A percentile compares a stretch with the other conserved stretches of the same genome.
These are phyloP conservation scores for Helicocarpus griseus DNA, from an alignment of 2,329 filamentous ascomycete genomes.

Conservation along the genomic window DNA sequence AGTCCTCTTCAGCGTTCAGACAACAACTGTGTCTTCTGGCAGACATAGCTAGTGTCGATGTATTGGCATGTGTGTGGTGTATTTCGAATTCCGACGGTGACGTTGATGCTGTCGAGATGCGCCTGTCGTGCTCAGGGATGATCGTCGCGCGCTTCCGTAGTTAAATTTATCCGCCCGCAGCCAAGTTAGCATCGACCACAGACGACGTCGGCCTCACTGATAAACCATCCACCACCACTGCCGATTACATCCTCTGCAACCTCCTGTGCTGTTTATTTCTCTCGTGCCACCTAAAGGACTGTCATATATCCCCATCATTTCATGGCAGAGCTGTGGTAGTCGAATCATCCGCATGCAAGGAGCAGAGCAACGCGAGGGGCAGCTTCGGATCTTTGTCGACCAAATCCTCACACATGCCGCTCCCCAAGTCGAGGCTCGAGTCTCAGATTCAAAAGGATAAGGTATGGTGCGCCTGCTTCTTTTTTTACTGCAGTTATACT, in stretches of 20 bases:
- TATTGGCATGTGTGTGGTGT: no score
- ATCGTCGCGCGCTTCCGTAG: background rate
- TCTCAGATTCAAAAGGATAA: constrained; percentile 52
- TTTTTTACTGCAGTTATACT: background rate
- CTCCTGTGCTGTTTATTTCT: background rate
- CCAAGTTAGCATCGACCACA: background rate
- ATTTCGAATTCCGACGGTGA: background rate
- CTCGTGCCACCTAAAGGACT: background rate
- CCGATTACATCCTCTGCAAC: background rate
- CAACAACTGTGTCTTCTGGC: background rate
- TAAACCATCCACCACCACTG: background rate
- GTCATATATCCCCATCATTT: background rate
- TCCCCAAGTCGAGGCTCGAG: constrained; percentile 36
- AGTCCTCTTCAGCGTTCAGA: background rate
- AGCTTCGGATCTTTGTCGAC: background rate
- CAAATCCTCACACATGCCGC: constrained; percentile 33
- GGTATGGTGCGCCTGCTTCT: constrained; percentile 27
- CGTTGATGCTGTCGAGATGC: background rate
- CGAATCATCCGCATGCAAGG: background rate
- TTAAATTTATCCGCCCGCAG: background rate
- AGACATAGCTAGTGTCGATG: background rate
- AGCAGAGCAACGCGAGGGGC: constrained; percentile 2
- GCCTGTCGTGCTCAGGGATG: background rate
- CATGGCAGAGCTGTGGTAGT: background rate
- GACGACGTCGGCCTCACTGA: no score